These are phyloP conservation scores for Triticum monococcum DNA, from an alignment of 176 grass and related monocot genomes.

Conservation along the genomic window DNA sequence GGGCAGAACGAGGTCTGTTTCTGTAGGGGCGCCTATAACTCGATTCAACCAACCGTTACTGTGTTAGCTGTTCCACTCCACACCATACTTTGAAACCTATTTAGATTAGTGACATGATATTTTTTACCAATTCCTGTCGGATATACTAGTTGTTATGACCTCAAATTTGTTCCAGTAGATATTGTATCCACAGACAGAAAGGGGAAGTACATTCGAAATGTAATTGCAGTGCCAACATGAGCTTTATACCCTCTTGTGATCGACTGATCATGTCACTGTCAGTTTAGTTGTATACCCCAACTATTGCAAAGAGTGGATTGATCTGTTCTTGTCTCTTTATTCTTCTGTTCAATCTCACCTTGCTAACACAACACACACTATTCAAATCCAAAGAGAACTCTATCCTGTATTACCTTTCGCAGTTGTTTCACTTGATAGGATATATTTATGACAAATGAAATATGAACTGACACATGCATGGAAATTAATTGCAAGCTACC, in stretches of 20 bases:
- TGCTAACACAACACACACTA: neutral
- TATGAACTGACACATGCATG: no score
- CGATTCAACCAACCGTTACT: neutral
- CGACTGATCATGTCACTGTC: neutral
- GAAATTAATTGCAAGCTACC: neutral
- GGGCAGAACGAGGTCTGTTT: constrained; percentile 58
- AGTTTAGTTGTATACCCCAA: neutral
- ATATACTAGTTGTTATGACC: neutral
- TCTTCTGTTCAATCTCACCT: neutral
- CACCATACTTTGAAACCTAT: neutral
- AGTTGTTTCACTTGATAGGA: no score
- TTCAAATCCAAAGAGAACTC: neutral
- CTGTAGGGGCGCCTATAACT: neutral
- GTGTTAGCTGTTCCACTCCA: neutral
- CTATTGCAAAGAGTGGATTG: neutral
- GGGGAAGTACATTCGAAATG: neutral
- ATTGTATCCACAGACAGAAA: neutral
- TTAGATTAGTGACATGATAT: neutral
- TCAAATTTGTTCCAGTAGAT: neutral
- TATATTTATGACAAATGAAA: no score
- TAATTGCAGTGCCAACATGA: neutral
- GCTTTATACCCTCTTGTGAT: neutral
- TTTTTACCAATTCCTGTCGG: neutral
- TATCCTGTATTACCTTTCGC: no score
- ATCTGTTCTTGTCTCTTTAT: neutral